These are phyloP conservation scores for Pezicula neosporulosa DNA, from an alignment of 2,329 filamentous ascomycete species.

Conservation along the genomic window DNA sequence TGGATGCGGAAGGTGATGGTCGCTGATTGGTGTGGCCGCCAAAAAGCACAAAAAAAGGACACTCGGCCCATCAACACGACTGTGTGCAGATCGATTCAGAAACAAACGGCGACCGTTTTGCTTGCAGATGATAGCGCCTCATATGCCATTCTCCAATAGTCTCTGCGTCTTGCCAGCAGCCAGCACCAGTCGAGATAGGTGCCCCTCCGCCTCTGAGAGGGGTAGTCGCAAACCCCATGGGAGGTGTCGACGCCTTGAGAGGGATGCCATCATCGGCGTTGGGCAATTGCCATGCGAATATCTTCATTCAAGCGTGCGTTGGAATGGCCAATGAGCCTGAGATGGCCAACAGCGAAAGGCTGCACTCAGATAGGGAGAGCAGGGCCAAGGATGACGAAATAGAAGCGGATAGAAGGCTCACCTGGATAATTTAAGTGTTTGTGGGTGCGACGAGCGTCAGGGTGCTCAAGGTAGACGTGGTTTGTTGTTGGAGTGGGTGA, in stretches of 20 bases:
- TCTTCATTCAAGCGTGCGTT: neutral
- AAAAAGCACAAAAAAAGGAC: no score
- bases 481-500: neutral
- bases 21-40: neutral
- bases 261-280: neutral
- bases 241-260: neutral
- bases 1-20: neutral
- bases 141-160: no score
- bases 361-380: slow-evolving; percentile 9
- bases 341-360: slow-evolving; percentile 6
- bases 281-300: neutral
- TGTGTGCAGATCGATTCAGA: no score
- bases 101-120: neutral
- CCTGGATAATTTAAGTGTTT: slow-evolving; percentile 12
- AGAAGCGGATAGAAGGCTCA: slow-evolving; percentile 19
- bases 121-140: neutral
- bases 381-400: slow-evolving; percentile 24
- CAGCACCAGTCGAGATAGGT: slow-evolving; percentile 10
- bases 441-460: slow-evolving; percentile 3
- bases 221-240: slow-evolving; percentile 16
- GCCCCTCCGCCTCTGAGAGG: slow-evolving; percentile 24
- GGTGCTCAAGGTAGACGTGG: slow-evolving; percentile 5
- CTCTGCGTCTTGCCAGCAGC: neutral
- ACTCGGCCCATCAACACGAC: no score
- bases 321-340: slow-evolving; percentile 3